phyloP scores from a whole-genome alignment of 441 rosid genomes.

The Isatis lusitanica region DNA sequence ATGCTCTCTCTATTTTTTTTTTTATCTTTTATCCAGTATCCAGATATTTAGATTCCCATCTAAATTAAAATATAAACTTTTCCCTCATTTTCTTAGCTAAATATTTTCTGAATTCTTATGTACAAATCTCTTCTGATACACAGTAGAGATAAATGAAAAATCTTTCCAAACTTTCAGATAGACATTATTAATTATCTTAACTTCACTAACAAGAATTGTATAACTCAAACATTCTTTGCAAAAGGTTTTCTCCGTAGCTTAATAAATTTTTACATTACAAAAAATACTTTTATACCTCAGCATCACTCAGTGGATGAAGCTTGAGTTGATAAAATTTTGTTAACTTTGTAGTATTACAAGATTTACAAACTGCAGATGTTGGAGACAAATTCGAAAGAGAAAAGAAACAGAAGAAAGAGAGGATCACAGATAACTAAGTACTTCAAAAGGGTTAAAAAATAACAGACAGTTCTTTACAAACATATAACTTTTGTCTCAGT shows the following conservation, averaged over 20 bases:
- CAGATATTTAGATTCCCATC: neutral
- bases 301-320: neutral
- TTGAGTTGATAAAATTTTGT: neutral
- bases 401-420: neutral
- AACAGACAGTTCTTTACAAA: constrained; percentile 22
- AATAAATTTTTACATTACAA: neutral
- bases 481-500: constrained; percentile 2
- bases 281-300: too few species aligned
- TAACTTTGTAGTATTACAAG: neutral
- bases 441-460: neutral
- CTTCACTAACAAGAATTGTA: neutral
- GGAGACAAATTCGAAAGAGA: neutral
- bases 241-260: neutral
- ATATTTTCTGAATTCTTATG: neutral
- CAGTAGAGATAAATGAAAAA: too few species aligned
- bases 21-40: constrained; percentile 2
- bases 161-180: too few species aligned
- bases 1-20: neutral
- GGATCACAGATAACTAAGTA: neutral
- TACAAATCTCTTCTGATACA: too few species aligned
- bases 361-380: neutral
- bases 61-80: neutral
- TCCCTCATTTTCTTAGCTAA: neutral
- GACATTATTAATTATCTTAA: too few species aligned
- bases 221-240: neutral